These are phyloP conservation scores for Monilinia fructicola DNA, from an alignment of 2,329 filamentous ascomycete genomes.

Conservation along the genomic window DNA sequence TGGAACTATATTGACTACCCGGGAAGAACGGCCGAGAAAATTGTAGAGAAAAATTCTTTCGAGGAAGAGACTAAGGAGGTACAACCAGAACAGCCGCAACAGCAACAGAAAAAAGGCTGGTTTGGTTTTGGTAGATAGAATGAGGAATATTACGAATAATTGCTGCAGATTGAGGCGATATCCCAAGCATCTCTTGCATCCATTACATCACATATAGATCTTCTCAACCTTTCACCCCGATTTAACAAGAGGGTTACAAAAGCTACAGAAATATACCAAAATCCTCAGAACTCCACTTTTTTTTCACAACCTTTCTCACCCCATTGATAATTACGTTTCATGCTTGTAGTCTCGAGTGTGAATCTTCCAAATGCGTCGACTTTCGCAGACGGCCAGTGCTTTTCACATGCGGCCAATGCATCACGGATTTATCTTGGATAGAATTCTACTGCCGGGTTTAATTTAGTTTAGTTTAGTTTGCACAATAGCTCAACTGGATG, in stretches of 20 bases:
- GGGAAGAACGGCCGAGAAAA: slow-evolving; percentile 49
- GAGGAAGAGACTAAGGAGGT: slow-evolving; percentile 28
- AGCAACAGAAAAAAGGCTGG: slow-evolving; percentile 67
- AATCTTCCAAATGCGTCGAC: neutral
- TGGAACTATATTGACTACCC: slow-evolving; percentile 98
- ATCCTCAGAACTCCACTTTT: too few species aligned
- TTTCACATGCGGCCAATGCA: too few species aligned
- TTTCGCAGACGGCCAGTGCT: too few species aligned
- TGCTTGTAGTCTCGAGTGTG: neutral
- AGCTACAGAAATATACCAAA: neutral
- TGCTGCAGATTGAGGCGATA: neutral
- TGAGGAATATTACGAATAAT: neutral
- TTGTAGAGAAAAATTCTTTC: slow-evolving; percentile 32
- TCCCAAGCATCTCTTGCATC: neutral
- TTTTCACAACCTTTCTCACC: neutral
- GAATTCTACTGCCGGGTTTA: too few species aligned
- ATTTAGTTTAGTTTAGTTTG: too few species aligned
- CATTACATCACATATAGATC: neutral
- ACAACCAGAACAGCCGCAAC: slow-evolving; percentile 39
- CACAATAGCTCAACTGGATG: too few species aligned
- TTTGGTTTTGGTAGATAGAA: slow-evolving; percentile 60
- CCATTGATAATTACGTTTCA: neutral
- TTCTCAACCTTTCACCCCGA: neutral
- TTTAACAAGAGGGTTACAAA: neutral
- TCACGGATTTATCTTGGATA: too few species aligned